Evolutionary conservation across 2,329 filamentous ascomycete genomes (phyloP).

Genomic region (Bimuria novae-zelandiae): DNA sequence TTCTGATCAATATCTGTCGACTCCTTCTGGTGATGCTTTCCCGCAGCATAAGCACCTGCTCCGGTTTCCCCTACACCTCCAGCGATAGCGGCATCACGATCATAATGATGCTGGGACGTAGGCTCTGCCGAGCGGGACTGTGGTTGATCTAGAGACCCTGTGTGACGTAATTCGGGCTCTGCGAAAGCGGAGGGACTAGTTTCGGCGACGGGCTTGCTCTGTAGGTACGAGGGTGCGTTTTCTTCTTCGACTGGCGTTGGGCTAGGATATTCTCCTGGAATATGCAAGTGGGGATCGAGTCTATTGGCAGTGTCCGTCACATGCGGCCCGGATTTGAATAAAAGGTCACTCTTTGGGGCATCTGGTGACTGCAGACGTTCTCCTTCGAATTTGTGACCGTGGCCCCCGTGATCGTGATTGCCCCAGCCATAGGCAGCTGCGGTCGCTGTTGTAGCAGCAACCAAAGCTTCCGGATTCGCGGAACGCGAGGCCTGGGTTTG

Average conservation of each 20-base stretch:
- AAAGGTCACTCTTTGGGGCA: conserved; percentile 3
- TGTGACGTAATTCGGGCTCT: conserved; percentile 29
- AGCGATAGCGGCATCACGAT: conserved; percentile 32
- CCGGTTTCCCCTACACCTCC: conserved; percentile 30
- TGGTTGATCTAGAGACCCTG: conserved; percentile 28
- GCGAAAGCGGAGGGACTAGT: conserved; percentile 7
- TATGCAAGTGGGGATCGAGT: conserved; percentile 33
- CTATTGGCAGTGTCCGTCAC: conserved; percentile 34
- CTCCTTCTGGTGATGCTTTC: conserved; percentile 18
- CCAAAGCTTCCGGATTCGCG: conserved; percentile 22
- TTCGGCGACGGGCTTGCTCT: conserved; percentile 6
- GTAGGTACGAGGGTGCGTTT: conserved; percentile 23
- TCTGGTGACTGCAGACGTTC: conserved; percentile 15
- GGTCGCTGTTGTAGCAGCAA: conserved; percentile 20
- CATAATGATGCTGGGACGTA: conserved; percentile 27
- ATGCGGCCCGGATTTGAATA: conserved; percentile 33
- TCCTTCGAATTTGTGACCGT: conserved; percentile 25
- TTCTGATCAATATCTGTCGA: conserved; percentile 9
- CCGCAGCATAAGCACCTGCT: conserved; percentile 27
- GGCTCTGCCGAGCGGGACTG: conserved; percentile 16
- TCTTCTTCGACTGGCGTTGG: conserved; percentile 35
- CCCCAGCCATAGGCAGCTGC: conserved; percentile 3
- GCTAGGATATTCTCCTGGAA: conserved; percentile 41
- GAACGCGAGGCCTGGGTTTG: not conserved
- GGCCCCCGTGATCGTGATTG: conserved; percentile 5